Base-by-base conservation (phyloP, 306 rosid genomes). In the Acmispon strigosus region DNA sequence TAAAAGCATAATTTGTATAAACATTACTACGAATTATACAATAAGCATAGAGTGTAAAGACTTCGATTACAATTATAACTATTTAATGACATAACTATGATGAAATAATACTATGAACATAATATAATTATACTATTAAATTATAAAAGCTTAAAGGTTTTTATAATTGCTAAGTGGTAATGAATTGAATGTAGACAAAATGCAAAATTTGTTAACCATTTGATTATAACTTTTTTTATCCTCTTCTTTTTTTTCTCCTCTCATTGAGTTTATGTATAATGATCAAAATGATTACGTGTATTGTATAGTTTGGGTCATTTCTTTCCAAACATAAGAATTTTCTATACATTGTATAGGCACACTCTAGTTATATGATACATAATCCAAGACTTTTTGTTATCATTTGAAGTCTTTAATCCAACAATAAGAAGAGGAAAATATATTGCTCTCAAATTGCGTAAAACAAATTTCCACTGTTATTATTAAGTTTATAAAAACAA, bases 321-420 rank as follows among this genome's bases (percentile, higher is more conserved):
- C 42, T 57, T 72, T 47, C 61, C 66, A 50, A 78, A 59, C 41
- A 51, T 16, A 51, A 32, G 58, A 66, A 66, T 45, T 52, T 37
- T 15, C 34, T 12, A 22, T 24, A 36, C 34, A 66, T 32, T 75
- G 20, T 7, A 29, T 36, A 41, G 74, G 9, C 55, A 45, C 49
- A 27, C 22, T 69, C 76, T 50, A 75, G 34, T 66, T 49, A 54
- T 50, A 15, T 19, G 66, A 70, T 14, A 41, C 27, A 37, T 48
- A 32, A 66, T 36, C 73, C n/a, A 53, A 68, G 11, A 70, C 10
- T 10, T 10, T 34, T 11, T 3, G 37, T 37, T n/a, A 64, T 19
- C 49, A 60, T 37, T 24, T 14, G 6, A 34, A 29, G n/a, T 64
- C 8, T 37, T 56, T 64, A 39, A n/a, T 41, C 20, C 37, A 55